Percentiles rank a stretch among this genome's conserved stretches.
These are phyloP conservation scores for Tuber aestivum DNA, from an alignment of 495 filamentous ascomycete genomes.

Conservation along the genomic window DNA sequence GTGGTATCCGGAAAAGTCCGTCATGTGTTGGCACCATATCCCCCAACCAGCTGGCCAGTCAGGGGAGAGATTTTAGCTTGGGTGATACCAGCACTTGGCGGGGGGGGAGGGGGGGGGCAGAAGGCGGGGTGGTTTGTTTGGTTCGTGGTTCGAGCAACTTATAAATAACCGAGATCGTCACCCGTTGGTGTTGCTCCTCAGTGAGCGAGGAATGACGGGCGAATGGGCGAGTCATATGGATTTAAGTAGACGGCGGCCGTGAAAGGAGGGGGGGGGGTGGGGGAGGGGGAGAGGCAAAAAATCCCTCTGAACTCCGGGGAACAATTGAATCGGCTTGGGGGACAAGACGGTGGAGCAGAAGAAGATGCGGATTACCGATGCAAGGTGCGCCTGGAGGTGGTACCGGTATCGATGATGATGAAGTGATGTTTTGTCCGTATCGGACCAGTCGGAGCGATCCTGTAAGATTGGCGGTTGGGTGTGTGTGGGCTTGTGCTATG, in stretches of 20 bases:
- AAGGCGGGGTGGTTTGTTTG: neutral
- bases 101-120: neutral
- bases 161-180: constrained; percentile 1
- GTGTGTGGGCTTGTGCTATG: neutral
- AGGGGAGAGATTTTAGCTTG: neutral
- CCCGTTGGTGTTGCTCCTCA: neutral
- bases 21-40: neutral
- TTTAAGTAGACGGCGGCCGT: neutral
- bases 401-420: neutral
- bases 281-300: neutral
- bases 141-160: neutral
- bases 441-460: neutral
- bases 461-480: neutral
- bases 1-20: neutral
- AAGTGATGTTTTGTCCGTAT: neutral
- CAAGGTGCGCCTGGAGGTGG: neutral
- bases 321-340: neutral
- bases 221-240: neutral
- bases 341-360: too few relatives aligned
- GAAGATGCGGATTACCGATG: neutral
- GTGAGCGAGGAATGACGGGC: neutral
- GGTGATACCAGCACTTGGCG: neutral
- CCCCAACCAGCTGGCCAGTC: neutral
- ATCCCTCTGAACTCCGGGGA: neutral
- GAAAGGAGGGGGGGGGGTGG: neutral